phyloP scores from a whole-genome alignment of 192 early-diverging fungal species.

The Bifiguratus adelaidae region DNA sequence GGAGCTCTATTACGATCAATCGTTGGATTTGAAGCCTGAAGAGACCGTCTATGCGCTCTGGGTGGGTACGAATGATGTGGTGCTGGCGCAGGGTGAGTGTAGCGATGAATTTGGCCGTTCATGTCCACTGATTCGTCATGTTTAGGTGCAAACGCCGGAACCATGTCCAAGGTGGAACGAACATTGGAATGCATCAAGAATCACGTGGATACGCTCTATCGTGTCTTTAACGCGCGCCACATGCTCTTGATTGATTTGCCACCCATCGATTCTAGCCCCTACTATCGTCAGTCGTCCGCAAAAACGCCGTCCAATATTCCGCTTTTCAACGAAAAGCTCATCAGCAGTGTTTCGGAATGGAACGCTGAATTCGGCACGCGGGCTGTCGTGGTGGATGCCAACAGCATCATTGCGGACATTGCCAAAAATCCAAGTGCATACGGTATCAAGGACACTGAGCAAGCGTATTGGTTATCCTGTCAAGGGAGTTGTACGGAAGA shows the following conservation, averaged over 20 bases:
- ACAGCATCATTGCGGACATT: slow-evolving; percentile 10
- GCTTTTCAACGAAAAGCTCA: too few relatives aligned
- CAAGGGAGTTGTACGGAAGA: slow-evolving; percentile 12
- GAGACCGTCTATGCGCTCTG: slow-evolving; percentile 20
- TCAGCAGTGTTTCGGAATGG: slow-evolving; percentile 1
- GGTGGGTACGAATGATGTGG: slow-evolving; percentile 17
- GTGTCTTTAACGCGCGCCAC: slow-evolving; percentile 9
- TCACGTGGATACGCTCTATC: slow-evolving; percentile 10
- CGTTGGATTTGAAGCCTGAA: slow-evolving; percentile 10
- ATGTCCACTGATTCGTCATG: not conserved
- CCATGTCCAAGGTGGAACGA: slow-evolving; percentile 1
- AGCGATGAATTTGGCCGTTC: not conserved
- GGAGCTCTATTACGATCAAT: slow-evolving; percentile 17
- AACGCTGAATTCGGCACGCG: slow-evolving; percentile 3
- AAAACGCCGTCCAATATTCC: too few relatives aligned
- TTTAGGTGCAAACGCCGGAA: not conserved
- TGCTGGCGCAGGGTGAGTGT: slow-evolving; percentile 1
- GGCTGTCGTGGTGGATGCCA: slow-evolving; percentile 4
- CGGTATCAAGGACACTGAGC: slow-evolving; percentile 11
- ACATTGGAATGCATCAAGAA: slow-evolving; percentile 10
- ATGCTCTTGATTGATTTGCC: slow-evolving; percentile 13
- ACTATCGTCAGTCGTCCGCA: slow-evolving; percentile 1
- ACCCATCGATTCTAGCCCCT: slow-evolving; percentile 16
- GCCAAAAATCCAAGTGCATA: slow-evolving; percentile 5
- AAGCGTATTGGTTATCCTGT: slow-evolving; percentile 17